Base-by-base conservation (phyloP, 176 grass and related monocot genomes). In the Metroxylon sagu region DNA sequence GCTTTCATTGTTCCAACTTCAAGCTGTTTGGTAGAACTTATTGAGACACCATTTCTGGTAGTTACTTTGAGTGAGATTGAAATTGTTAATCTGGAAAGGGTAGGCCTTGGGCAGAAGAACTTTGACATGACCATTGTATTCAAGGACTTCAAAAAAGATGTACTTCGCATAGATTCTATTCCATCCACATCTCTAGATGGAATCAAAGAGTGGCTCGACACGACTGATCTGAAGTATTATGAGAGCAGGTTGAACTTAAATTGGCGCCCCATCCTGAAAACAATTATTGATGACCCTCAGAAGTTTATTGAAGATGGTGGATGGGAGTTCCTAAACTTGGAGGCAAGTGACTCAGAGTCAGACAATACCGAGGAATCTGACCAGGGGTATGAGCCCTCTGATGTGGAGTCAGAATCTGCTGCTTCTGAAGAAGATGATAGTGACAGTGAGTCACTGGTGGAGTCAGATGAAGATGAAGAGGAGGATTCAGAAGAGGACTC, bases 91-190 rank as follows among this genome's bases (percentile, higher is more conserved):
- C 60, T 95, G 66, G 91, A 95, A 61, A 83, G 91, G 57, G 91
- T 95, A n/a, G 83, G 86, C 3, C 79, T 95, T 25, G 83, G 86
- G 27, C 82, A 83, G 6, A 96, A 90, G 83, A 90, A 87, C 35
- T 96, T 96, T 49, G 91, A 90, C 72, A 90, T 96, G 86, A 71
- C 91, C 21, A 96, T 96, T 1, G 91, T 96, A 54, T 96, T 90
- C 55, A 87, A 96, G 77, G 86, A 90, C 72, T 96, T 96, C 58
- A 96, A 96, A 63, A 77, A 80, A 65, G 86, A 96, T 14, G 86
- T 90, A 54, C 78, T 95, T 59, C 80, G 80, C 12, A 90, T 90
- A 1, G 83, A 96, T 72, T 96, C 91, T 10, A 96, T 96, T 53
- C 91, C 83, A 7, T 84, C 86, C 14, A 43, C 77, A 4, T 90